Percentiles rank a stretch among this genome's conserved stretches.
Evolutionary conservation across 2,329 filamentous ascomycete genomes (phyloP).

Genomic region (Podosphaera leucotricha): DNA sequence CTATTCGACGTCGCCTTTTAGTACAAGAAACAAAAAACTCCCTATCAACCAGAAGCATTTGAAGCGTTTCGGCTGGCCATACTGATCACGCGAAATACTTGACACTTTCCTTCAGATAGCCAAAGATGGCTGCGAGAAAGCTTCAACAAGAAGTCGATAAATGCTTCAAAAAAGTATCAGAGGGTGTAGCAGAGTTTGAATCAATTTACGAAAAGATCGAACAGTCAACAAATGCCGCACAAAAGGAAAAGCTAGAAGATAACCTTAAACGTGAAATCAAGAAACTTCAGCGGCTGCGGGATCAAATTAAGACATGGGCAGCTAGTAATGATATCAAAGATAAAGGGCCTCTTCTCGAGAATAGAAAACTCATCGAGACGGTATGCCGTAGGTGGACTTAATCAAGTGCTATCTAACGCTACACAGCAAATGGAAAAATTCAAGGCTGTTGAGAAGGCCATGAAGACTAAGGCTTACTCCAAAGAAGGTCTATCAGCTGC

Average conservation of each 20-base stretch:
- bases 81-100: conserved; percentile 4
- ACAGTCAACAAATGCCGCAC: conserved; percentile 70
- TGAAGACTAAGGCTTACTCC: conserved; percentile 99
- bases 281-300: conserved; percentile 89
- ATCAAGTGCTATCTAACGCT: conserved; percentile 9
- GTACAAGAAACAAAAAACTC: conserved; percentile 3
- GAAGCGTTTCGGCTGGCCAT: conserved; percentile 6
- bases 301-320: conserved; percentile 99
- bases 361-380: conserved; percentile 92
- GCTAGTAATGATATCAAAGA: conserved; percentile 98
- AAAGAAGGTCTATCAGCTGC: conserved; percentile 89
- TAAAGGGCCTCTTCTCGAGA: conserved; percentile 81
- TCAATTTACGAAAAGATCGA: conserved; percentile 95
- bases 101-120: conserved; percentile 7
- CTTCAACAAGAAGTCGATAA: conserved; percentile 96
- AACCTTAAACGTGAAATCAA: conserved; percentile 98
- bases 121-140: conserved; percentile 79
- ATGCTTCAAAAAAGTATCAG: conserved; percentile 95
- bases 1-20: background rate
- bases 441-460: conserved; percentile 99
- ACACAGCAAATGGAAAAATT: conserved; percentile 95
- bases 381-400: conserved; percentile 23
- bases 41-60: conserved; percentile 7
- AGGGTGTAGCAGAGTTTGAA: conserved; percentile 83
- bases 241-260: conserved; percentile 97